These are phyloP conservation scores for Basidioascus undulatus DNA, from an alignment of 768 basidiomycete genomes.

Conservation along the genomic window DNA sequence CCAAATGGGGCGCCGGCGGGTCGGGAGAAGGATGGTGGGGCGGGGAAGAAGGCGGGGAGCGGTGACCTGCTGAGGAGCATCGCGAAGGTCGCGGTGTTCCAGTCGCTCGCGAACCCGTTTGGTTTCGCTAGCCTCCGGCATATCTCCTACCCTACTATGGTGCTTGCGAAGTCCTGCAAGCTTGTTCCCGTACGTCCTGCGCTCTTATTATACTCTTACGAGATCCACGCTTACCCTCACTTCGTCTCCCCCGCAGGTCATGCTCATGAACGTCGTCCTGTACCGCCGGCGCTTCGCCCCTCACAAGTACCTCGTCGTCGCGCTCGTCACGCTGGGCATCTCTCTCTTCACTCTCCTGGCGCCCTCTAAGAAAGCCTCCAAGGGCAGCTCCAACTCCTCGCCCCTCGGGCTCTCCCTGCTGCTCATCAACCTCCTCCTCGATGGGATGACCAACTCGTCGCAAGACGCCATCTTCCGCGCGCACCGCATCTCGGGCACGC, in stretches of 20 bases:
- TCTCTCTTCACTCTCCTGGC: conserved; percentile 61
- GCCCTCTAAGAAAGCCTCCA: no score
- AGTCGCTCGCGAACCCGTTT: conserved; percentile 79
- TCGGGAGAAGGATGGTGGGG: neutral
- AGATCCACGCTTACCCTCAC: no score
- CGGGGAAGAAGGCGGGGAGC: conserved; percentile 8
- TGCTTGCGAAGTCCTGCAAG: conserved; percentile 95
- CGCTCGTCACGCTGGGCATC: conserved; percentile 68
- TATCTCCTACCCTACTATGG: conserved; percentile 96
- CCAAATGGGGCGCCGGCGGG: conserved; percentile 23
- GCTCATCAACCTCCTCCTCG: conserved; percentile 64
- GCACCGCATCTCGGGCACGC: conserved; percentile 58
- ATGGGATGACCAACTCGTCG: conserved; percentile 82
- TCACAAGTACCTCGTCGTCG: conserved; percentile 87
- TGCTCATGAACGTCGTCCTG: conserved; percentile 87
- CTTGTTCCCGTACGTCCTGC: conserved; percentile 79
- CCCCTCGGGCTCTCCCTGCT: conserved; percentile 51
- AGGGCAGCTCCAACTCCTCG: conserved; percentile 28
- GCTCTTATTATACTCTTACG: no score
- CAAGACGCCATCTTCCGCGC: conserved; percentile 85
- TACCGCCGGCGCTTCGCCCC: conserved; percentile 79
- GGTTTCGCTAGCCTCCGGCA: conserved; percentile 86
- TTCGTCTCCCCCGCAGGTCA: no score
- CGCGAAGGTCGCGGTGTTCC: conserved; percentile 62
- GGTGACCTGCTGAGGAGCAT: conserved; percentile 12